phyloP scores from a whole-genome alignment of 805 yeast species.

The Candida ficus region DNA sequence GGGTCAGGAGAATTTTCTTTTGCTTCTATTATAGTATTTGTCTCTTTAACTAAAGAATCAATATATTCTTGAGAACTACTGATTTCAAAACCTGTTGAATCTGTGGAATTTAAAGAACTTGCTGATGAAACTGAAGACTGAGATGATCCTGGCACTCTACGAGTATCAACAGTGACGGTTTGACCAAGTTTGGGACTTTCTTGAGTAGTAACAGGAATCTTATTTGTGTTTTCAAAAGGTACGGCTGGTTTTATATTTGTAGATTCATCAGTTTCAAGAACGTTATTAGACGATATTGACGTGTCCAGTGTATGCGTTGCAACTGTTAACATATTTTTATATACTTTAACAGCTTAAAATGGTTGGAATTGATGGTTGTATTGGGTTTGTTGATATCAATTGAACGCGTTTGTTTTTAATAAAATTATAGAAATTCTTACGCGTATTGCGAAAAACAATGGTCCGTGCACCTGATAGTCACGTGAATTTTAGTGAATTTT shows the following conservation, averaged over 20 bases:
- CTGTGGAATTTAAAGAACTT: not conserved
- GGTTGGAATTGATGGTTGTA: not conserved
- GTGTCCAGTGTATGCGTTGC: not conserved
- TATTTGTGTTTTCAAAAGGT: not conserved
- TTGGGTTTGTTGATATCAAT: not conserved
- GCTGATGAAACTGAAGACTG: conserved; percentile 10
- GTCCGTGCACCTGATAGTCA: not conserved
- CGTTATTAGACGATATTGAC: not conserved
- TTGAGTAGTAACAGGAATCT: not conserved
- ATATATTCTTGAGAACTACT: conserved; percentile 1
- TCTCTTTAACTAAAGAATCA: conserved; percentile 3
- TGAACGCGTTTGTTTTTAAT: conserved; percentile 1
- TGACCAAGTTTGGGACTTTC: conserved; percentile 10
- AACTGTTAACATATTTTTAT: not conserved
- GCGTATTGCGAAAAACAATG: not conserved
- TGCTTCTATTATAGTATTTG: not conserved
- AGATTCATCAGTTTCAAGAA: not conserved
- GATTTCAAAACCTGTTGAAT: not conserved
- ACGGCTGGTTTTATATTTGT: not conserved
- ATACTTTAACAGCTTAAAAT: too few relatives aligned
- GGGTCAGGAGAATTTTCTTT: conserved; percentile 3
- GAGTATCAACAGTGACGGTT: not conserved
- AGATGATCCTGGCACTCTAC: conserved; percentile 6
- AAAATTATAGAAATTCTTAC: not conserved
- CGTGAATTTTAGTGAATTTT: not conserved